These are phyloP conservation scores for Gilbertella persicaria DNA, from an alignment of 371 early-diverging fungal genomes.

Conservation along the genomic window DNA sequence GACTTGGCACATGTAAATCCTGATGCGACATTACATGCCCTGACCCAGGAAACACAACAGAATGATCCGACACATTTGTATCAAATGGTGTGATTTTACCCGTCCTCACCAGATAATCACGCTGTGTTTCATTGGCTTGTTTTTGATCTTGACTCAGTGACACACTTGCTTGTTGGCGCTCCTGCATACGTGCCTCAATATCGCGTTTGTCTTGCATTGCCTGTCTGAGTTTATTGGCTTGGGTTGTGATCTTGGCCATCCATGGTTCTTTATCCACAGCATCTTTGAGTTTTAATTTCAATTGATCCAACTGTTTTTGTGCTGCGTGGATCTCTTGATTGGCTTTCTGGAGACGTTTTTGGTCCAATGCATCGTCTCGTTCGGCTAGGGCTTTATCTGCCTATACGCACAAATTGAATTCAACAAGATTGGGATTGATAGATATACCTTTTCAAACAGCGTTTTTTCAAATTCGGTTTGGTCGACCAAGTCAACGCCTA, in stretches of 20 bases:
- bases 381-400: constrained; percentile 61
- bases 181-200: constrained; percentile 46
- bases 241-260: constrained; percentile 33
- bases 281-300: constrained; percentile 46
- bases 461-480: constrained; percentile 64
- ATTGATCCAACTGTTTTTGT: constrained; percentile 33
- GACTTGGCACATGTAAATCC: constrained; percentile 16
- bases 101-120: constrained; percentile 70
- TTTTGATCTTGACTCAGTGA: constrained; percentile 18
- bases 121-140: constrained; percentile 51
- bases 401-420: constrained; percentile 29
- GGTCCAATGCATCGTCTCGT: constrained; percentile 56
- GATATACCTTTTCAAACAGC: constrained; percentile 62
- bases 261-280: constrained; percentile 22
- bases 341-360: constrained; percentile 56
- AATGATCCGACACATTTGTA: constrained; percentile 3
- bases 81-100: constrained; percentile 83
- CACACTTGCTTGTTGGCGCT: constrained; percentile 14
- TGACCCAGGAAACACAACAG: constrained; percentile 13
- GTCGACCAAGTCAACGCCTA: constrained; percentile 65
- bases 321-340: constrained; percentile 36
- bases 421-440: constrained; percentile 2
- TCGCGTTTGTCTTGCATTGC: constrained; percentile 49
- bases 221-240: constrained; percentile 37
- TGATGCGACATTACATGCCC: constrained; percentile 23